Conservation (phyloP, 257 asterid species). For the Lantana camara region DNA sequence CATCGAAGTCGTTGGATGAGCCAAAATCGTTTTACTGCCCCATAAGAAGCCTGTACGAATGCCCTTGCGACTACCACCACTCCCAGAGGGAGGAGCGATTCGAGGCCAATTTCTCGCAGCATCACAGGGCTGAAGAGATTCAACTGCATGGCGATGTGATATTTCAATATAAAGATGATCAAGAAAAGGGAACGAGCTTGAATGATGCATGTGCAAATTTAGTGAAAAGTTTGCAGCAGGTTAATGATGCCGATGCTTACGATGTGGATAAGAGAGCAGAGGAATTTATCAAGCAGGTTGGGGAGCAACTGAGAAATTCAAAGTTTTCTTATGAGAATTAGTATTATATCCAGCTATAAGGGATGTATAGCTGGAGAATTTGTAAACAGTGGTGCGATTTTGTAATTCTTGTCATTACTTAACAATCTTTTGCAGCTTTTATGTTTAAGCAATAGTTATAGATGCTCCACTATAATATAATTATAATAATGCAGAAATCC, state of each 20-base stretch:
- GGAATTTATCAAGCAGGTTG: not conserved
- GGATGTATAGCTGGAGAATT: not conserved
- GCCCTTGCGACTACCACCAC: not conserved
- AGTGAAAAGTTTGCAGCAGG: not conserved
- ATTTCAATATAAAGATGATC: not conserved
- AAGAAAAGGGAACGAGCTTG: not conserved
- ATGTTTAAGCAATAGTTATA: too few species aligned
- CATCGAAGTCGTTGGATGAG: not conserved
- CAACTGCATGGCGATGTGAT: not conserved
- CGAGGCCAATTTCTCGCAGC: not conserved
- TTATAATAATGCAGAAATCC: too few species aligned
- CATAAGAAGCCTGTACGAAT: not conserved
- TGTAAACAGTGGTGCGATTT: not conserved
- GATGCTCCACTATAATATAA: too few species aligned
- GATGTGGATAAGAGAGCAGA: slow-evolving; percentile 17
- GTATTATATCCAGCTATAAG: too few species aligned
- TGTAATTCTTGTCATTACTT: too few species aligned
- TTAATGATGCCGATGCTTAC: not conserved
- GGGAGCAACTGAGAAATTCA: not conserved
- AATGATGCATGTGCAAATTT: not conserved
- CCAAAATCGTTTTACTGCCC: not conserved
- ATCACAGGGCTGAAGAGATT: not conserved
- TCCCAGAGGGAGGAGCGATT: not conserved
- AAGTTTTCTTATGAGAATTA: not conserved
- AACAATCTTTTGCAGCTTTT: too few species aligned